Conservation (phyloP, 495 filamentous ascomycete species). For the Neurospora intermedia region DNA sequence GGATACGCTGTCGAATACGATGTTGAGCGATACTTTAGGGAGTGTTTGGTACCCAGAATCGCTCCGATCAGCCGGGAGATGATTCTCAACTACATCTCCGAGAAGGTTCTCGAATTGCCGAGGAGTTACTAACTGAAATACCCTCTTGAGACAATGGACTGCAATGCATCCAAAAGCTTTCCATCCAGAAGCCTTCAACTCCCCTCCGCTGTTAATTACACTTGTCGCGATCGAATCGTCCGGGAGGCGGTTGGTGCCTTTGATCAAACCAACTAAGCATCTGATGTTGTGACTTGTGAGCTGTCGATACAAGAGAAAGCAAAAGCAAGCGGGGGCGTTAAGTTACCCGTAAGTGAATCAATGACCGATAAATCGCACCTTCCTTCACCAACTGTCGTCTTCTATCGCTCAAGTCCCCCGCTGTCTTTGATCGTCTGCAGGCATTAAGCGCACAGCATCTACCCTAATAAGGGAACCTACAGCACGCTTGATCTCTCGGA, state of each 20-base stretch:
- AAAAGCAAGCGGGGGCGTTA: background rate
- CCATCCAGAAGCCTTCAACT: background rate
- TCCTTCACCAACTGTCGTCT: background rate
- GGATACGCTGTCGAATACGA: slow-evolving; percentile 71
- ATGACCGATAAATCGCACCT: background rate
- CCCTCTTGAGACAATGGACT: background rate
- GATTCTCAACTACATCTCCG: slow-evolving; percentile 70
- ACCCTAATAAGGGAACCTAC: background rate
- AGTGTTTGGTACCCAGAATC: slow-evolving; percentile 64
- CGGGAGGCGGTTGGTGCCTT: background rate
- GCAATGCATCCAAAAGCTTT: background rate
- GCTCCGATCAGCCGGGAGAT: slow-evolving; percentile 70
- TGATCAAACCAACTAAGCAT: background rate
- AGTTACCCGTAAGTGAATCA: too few relatives aligned
- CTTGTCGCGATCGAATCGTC: background rate
- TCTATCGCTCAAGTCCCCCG: background rate
- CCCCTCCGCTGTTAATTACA: background rate
- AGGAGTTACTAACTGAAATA: slow-evolving; percentile 34
- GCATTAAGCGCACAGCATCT: background rate
- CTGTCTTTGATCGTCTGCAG: background rate
- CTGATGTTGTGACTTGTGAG: background rate
- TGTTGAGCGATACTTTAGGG: slow-evolving; percentile 65
- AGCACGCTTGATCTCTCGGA: background rate
- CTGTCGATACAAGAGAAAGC: background rate
- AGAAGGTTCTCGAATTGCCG: slow-evolving; percentile 54